Percentiles rank a stretch among this genome's conserved stretches.
Conservation (phyloP, 176 grass and related monocot species). For the Poa pratensis region DNA sequence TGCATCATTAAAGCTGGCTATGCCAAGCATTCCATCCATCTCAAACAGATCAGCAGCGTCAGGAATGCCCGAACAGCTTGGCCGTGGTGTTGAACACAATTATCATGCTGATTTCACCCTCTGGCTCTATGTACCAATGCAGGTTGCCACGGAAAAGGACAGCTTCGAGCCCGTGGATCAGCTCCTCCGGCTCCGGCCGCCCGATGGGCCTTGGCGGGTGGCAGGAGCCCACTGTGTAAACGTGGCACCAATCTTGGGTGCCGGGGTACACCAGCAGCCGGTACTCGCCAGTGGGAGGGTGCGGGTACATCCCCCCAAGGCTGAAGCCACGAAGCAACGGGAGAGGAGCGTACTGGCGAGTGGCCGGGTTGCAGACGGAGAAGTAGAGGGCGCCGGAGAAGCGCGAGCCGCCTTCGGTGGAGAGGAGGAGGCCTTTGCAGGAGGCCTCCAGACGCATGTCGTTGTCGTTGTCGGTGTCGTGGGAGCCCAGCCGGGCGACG, state of each 20-base stretch:
- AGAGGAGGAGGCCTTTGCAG: neutral
- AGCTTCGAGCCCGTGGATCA: neutral
- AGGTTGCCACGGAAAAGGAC: neutral
- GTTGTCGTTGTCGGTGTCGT: too few species aligned
- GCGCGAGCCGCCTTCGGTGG: neutral
- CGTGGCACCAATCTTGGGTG: neutral
- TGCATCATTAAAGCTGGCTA: neutral
- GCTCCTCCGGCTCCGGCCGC: neutral
- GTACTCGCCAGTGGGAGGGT: neutral
- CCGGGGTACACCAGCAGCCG: neutral
- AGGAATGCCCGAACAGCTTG: neutral
- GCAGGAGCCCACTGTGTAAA: neutral
- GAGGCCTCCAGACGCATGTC: neutral
- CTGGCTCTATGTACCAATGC: neutral
- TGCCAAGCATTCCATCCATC: neutral
- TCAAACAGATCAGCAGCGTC: neutral
- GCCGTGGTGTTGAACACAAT: neutral
- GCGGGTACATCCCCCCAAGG: neutral
- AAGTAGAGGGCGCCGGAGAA: neutral
- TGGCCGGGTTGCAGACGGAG: neutral
- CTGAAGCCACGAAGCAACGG: neutral
- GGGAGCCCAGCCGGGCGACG: neutral
- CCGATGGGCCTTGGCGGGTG: neutral
- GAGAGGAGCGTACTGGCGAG: neutral
- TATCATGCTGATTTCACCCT: neutral